These are phyloP conservation scores for Metschnikowia anglica DNA, from an alignment of 805 yeast genomes.

Conservation along the genomic window DNA sequence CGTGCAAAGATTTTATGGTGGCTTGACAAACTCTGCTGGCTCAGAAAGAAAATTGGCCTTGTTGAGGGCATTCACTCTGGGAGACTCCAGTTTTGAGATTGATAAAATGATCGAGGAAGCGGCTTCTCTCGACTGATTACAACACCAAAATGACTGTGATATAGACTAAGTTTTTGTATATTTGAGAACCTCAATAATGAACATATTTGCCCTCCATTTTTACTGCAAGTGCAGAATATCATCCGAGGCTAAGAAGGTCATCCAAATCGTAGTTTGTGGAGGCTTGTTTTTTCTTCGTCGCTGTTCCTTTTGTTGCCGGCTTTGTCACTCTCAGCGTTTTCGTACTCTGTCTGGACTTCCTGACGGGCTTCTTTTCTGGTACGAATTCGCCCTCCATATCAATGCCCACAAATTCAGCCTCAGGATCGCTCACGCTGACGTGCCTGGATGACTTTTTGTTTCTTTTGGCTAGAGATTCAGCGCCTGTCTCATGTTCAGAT, in stretches of 20 bases:
- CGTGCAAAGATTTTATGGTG: constrained; percentile 83
- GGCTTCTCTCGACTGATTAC: constrained; percentile 41
- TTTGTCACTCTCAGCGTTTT: constrained; percentile 1
- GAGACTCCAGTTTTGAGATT: constrained; percentile 62
- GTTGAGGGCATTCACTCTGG: constrained; percentile 67
- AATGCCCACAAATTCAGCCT: constrained; percentile 9
- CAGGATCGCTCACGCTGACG: constrained; percentile 8
- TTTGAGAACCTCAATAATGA: no score
- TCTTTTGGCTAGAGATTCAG: not conserved
- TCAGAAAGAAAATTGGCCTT: constrained; percentile 52
- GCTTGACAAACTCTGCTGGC: constrained; percentile 43
- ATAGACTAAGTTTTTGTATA: constrained; percentile 3
- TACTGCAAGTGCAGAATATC: not conserved
- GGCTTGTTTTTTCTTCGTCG: constrained; percentile 7
- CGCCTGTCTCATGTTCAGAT: not conserved
- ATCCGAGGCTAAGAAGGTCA: constrained; percentile 19
- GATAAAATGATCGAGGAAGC: constrained; percentile 70
- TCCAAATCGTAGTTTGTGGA: constrained; percentile 6
- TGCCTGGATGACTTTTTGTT: not conserved
- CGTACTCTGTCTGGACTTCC: constrained; percentile 1
- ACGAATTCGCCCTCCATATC: constrained; percentile 1
- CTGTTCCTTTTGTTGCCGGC: not conserved
- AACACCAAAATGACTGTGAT: not conserved
- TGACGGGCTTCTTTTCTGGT: constrained; percentile 1
- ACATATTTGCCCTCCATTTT: no score